phyloP scores from a whole-genome alignment of 1,284 basidiomycete genomes.

The Leucoagaricus sp. region DNA sequence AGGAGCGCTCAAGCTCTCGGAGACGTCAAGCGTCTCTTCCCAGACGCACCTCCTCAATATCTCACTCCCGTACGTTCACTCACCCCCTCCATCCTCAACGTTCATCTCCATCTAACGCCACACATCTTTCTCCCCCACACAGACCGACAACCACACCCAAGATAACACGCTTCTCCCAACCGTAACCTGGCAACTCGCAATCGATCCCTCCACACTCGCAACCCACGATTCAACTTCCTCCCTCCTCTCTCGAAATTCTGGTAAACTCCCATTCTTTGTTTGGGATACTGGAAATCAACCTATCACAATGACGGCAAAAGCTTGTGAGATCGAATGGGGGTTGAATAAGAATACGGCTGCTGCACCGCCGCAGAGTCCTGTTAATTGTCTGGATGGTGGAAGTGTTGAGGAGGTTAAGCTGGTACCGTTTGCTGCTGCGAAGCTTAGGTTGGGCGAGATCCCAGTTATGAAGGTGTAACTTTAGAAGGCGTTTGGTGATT shows the following conservation, averaged over 20 bases:
- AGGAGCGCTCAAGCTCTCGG: slow-evolving; percentile 38
- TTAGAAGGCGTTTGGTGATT: neutral
- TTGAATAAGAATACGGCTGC: slow-evolving; percentile 33
- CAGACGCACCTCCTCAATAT: slow-evolving; percentile 33
- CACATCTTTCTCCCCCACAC: no score
- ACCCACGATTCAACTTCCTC: slow-evolving; percentile 32
- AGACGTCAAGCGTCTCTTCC: slow-evolving; percentile 35
- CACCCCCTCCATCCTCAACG: neutral
- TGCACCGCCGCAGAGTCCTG: slow-evolving; percentile 35
- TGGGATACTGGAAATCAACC: slow-evolving; percentile 39
- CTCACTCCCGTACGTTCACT: slow-evolving; percentile 32
- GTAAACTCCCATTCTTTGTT: slow-evolving; percentile 32
- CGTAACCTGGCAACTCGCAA: slow-evolving; percentile 37
- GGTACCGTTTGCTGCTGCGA: slow-evolving; percentile 39
- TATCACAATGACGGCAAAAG: slow-evolving; percentile 37
- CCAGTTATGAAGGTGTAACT: slow-evolving; percentile 30
- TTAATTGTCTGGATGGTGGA: slow-evolving; percentile 29
- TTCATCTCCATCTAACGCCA: no score
- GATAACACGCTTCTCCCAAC: slow-evolving; percentile 39
- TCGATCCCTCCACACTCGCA: slow-evolving; percentile 35
- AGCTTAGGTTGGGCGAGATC: slow-evolving; percentile 39
- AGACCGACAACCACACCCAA: slow-evolving; percentile 38
- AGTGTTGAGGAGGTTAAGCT: slow-evolving; percentile 32
- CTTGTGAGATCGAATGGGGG: slow-evolving; percentile 39
- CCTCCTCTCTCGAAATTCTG: slow-evolving; percentile 15